Evolutionary conservation across 805 yeast species (phyloP).

Genomic region (Blastobotrys attinorum): DNA sequence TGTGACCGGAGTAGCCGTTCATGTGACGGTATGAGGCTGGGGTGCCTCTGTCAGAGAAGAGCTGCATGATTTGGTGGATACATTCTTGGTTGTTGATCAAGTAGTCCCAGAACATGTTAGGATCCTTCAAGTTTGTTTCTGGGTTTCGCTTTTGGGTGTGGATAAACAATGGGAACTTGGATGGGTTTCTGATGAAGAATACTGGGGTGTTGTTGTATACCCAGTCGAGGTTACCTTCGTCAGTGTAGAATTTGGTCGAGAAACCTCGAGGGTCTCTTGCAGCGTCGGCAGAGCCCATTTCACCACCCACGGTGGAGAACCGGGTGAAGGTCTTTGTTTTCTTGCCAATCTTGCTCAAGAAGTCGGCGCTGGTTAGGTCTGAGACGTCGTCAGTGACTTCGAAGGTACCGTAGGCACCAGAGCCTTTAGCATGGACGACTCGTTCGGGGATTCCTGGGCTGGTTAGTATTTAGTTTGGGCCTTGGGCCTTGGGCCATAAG

Average conservation of each 20-base stretch:
- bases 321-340: conserved; percentile 58
- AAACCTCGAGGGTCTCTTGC: conserved; percentile 68
- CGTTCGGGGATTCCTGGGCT: conserved; percentile 63
- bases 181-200: conserved; percentile 56
- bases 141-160: conserved; percentile 69
- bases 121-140: conserved; percentile 49
- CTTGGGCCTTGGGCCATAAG: no score
- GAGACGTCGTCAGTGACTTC: conserved; percentile 51
- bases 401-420: conserved; percentile 54
- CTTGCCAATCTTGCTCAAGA: conserved; percentile 66
- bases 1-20: conserved; percentile 61
- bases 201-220: conserved; percentile 68
- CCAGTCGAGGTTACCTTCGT: conserved; percentile 64
- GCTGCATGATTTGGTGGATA: conserved; percentile 47
- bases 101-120: conserved; percentile 52
- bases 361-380: conserved; percentile 40
- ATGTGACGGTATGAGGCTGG: conserved; percentile 47
- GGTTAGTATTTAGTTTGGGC: no score
- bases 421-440: conserved; percentile 61
- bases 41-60: conserved; percentile 55
- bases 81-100: conserved; percentile 47
- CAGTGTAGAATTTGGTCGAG: conserved; percentile 56
- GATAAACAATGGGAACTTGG: conserved; percentile 56
- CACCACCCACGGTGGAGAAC: conserved; percentile 66
- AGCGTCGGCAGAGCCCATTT: conserved; percentile 56